These are phyloP conservation scores for Ephemerocybe angulata DNA, from an alignment of 768 basidiomycete species.

Conservation along the genomic window DNA sequence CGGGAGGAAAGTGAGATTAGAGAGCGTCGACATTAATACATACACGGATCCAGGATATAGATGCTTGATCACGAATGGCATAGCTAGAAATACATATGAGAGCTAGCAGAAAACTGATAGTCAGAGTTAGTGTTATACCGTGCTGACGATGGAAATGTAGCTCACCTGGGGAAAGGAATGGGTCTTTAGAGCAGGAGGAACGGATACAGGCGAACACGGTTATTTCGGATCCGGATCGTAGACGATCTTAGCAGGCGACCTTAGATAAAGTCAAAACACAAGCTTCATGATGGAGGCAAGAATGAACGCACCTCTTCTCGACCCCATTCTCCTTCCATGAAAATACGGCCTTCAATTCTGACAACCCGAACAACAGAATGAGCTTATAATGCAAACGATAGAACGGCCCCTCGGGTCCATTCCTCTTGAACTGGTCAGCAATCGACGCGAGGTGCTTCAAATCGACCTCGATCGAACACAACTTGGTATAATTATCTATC, in stretches of 20 bases:
- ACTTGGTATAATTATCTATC: conserved; percentile 15
- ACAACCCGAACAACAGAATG: conserved; percentile 40
- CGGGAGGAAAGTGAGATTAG: no score
- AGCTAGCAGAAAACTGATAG: no score
- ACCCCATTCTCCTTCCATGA: conserved; percentile 44
- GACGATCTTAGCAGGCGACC: conserved; percentile 7
- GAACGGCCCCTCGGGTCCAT: conserved; percentile 13
- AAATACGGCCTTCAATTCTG: conserved; percentile 44
- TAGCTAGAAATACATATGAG: background rate
- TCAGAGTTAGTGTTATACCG: no score
- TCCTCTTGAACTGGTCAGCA: conserved; percentile 6
- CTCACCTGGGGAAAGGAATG: no score
- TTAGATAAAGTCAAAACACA: background rate
- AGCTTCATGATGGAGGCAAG: background rate
- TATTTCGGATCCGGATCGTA: conserved; percentile 10
- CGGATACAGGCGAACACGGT: no score
- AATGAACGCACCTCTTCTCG: conserved; percentile 9
- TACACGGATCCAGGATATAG: no score
- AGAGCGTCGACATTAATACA: no score
- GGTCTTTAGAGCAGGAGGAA: no score
- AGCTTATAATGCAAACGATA: conserved; percentile 33
- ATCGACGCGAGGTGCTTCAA: conserved; percentile 6
- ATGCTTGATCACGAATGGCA: no score
- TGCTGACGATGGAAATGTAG: no score
- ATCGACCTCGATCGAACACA: conserved; percentile 21